A percentile compares a stretch with the other conserved stretches of the same genome.
These are phyloP conservation scores for Theobroma cacao DNA, from an alignment of 345 rosid genomes.

Conservation along the genomic window DNA sequence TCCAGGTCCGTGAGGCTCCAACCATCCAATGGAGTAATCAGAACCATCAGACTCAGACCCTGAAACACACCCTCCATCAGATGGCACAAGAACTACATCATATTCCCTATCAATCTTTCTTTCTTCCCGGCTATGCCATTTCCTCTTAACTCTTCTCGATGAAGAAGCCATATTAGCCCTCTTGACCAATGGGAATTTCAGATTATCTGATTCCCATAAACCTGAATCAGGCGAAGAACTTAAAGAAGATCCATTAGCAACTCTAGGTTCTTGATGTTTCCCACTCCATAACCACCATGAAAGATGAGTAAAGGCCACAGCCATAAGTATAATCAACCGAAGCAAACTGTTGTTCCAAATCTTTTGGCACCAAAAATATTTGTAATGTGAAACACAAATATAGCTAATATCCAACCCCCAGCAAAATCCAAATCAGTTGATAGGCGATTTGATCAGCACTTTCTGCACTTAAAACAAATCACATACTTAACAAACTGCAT, in stretches of 20 bases:
- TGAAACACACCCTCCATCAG: constrained; percentile 73
- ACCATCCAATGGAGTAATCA: constrained; percentile 78
- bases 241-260: constrained; percentile 38
- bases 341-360: not conserved
- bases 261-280: constrained; percentile 47
- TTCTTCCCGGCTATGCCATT: constrained; percentile 69
- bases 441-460: not conserved
- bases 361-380: not conserved
- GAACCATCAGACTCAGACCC: constrained; percentile 75
- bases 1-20: constrained; percentile 75
- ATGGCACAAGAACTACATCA: constrained; percentile 72
- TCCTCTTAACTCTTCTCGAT: constrained; percentile 52
- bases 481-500: constrained; percentile 5
- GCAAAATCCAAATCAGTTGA: not conserved
- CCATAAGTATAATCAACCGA: constrained; percentile 34
- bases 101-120: constrained; percentile 65
- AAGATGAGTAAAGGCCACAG: constrained; percentile 50
- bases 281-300: constrained; percentile 72
- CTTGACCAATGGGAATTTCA: constrained; percentile 54
- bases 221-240: constrained; percentile 37
- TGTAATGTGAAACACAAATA: constrained; percentile 5
- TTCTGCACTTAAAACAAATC: constrained; percentile 7
- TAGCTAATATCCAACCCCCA: not conserved
- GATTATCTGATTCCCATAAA: constrained; percentile 47
- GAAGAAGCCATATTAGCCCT: constrained; percentile 40